Percentiles rank a stretch among this genome's conserved stretches.
Conservation (phyloP, 495 filamentous ascomycete species). For the Penicillium ucsense region DNA sequence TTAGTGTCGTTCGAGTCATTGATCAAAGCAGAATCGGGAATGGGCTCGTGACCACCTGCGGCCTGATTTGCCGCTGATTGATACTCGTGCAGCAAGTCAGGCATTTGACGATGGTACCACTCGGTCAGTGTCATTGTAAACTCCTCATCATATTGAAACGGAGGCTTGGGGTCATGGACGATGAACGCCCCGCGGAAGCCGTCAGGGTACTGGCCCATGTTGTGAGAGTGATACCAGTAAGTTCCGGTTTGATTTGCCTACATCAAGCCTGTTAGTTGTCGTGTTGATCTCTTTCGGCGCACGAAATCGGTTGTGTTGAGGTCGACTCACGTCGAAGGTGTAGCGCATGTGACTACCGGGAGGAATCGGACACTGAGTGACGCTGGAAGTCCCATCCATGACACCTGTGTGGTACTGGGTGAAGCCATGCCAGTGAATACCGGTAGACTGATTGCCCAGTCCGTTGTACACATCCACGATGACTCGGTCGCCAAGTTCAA, state of each 20-base stretch:
- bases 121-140: slow-evolving; percentile 53
- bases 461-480: slow-evolving; percentile 66
- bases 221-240: slow-evolving; percentile 82
- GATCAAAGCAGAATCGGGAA: slow-evolving; percentile 57
- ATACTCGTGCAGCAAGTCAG: slow-evolving; percentile 43
- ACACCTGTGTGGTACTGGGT: slow-evolving; percentile 50
- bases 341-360: slow-evolving; percentile 52
- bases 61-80: slow-evolving; percentile 43
- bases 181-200: slow-evolving; percentile 66
- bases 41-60: slow-evolving; percentile 44
- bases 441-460: slow-evolving; percentile 64
- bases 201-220: slow-evolving; percentile 66
- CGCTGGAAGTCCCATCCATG: slow-evolving; percentile 53
- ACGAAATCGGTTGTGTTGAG: not conserved
- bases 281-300: not conserved
- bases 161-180: slow-evolving; percentile 57
- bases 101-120: slow-evolving; percentile 56
- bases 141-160: slow-evolving; percentile 64
- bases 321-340: slow-evolving; percentile 57
- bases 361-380: slow-evolving; percentile 62
- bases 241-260: slow-evolving; percentile 64
- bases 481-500: slow-evolving; percentile 60
- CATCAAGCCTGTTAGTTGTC: slow-evolving; percentile 18
- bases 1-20: slow-evolving; percentile 48
- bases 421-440: slow-evolving; percentile 61